Evolutionary conservation across 306 rosid species (phyloP).

Genomic region (Dryas alaskensis): DNA sequence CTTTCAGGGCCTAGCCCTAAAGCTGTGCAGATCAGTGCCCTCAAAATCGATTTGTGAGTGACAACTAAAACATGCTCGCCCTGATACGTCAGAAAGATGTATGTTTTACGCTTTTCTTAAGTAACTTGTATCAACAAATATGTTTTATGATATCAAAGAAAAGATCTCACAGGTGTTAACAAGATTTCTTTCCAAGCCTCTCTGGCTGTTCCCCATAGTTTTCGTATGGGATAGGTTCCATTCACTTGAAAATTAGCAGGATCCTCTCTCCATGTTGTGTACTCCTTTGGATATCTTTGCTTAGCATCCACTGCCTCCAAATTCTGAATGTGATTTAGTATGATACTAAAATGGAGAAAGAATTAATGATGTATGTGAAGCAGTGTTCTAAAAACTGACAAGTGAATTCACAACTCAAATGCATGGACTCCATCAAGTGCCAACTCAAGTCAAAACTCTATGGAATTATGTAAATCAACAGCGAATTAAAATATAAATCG

Average conservation of each 20-base stretch:
- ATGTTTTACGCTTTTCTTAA: conserved; percentile 5
- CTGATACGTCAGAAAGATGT: conserved; percentile 33
- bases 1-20: conserved; percentile 71
- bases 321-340: conserved; percentile 56
- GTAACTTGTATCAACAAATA: not conserved
- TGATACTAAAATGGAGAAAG: conserved; percentile 7
- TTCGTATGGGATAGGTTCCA: conserved; percentile 56
- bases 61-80: conserved; percentile 67
- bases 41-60: conserved; percentile 77
- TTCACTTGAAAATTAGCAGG: conserved; percentile 64
- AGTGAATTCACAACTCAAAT: too few species aligned
- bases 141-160: not conserved
- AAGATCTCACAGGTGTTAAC: conserved; percentile 56
- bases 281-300: conserved; percentile 50
- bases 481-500: not conserved
- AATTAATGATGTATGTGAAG: too few species aligned
- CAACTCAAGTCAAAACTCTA: too few species aligned
- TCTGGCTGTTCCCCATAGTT: conserved; percentile 61
- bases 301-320: conserved; percentile 54
- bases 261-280: conserved; percentile 68
- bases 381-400: too few species aligned
- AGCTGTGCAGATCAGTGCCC: conserved; percentile 72
- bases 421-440: too few species aligned
- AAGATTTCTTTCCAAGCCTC: conserved; percentile 72
- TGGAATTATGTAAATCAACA: too few species aligned